Percentiles rank a stretch among this genome's conserved stretches.
Evolutionary conservation across 768 basidiomycete species (phyloP).

Genomic region (Mycena polygramma): DNA sequence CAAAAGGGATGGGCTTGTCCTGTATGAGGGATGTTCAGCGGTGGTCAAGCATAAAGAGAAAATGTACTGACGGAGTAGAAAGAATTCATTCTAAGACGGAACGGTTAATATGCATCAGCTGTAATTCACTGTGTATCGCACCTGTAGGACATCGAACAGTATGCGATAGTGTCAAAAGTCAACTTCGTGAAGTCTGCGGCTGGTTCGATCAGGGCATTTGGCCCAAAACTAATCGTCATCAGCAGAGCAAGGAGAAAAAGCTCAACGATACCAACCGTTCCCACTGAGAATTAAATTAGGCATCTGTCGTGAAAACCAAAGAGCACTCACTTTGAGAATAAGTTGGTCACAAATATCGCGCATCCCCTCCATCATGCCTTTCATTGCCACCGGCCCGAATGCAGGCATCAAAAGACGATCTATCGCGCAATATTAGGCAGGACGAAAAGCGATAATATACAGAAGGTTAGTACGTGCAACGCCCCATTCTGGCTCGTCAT

Average conservation of each 20-base stretch:
- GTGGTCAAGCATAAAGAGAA: not conserved
- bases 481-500: conserved; percentile 17
- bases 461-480: conserved; percentile 18
- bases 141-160: conserved; percentile 59
- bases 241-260: not conserved
- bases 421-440: not conserved
- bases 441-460: not conserved
- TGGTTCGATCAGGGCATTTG: conserved; percentile 54
- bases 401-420: conserved; percentile 33
- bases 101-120: not conserved
- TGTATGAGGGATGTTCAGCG: not conserved
- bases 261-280: conserved; percentile 6
- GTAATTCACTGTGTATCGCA: conserved; percentile 27
- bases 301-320: not conserved
- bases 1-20: conserved; percentile 52
- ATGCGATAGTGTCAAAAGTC: conserved; percentile 60
- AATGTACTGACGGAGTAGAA: conserved; percentile 48
- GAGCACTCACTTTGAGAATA: conserved; percentile 51
- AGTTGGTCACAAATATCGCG: conserved; percentile 59
- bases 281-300: conserved; percentile 10
- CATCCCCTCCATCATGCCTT: conserved; percentile 63
- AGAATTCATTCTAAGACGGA: conserved; percentile 54
- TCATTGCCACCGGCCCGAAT: conserved; percentile 26
- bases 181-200: conserved; percentile 61
- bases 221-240: conserved; percentile 52